Base-by-base conservation (phyloP, 768 basidiomycete genomes). In the Mycena capillaripes region DNA sequence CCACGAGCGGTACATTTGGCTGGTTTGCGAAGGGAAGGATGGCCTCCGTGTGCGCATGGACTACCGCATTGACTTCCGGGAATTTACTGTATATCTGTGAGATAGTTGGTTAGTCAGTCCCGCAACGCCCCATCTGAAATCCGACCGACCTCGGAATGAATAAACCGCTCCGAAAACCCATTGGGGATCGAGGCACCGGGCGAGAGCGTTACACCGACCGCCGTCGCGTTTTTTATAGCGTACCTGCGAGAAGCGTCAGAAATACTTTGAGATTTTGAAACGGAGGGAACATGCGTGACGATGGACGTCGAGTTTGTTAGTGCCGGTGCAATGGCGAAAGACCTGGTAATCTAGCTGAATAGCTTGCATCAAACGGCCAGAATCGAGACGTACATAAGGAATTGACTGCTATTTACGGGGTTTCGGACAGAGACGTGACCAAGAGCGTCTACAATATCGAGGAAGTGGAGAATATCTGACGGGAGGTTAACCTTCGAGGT, bases 401-500 rank as follows among this genome's bases (percentile, higher is more conserved):
- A 60, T 60, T 60, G 38, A 60, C 59, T 60, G 17, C 23, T 29
- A 60, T 60, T 60, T n/a, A 25, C 59, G 38, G 59, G 59, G 44
- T 60, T 60, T 16, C 59, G 59, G 38, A 60, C 59, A 27, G 59
- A 60, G 59, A 60, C 59, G 23, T 60, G 59, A 44, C 59, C 59
- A 44, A 60, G 40, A 14, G 59, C 59, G 12, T 60, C 59, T 17
- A 60, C 59, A 25, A 60, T 29, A 44, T 60, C 59, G 38, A 60
- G 59, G 19, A 44, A 60, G 40, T 60, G 59, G 14, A 60, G 59
- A 60, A 60, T 60, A 42, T 60, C 59, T 60, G 38, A 60, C 11
- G 59, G 25, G 59, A 60, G 23, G 12, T 42, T 60, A 42, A 23
- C 40, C 2, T 29, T 27, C 21, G 46, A 44, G 59, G 14, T 29